Evolutionary conservation across 2,329 filamentous ascomycete species (phyloP), one percentile per base, ranked within the genome.

Genomic region (Penicillium thymicola): DNA sequence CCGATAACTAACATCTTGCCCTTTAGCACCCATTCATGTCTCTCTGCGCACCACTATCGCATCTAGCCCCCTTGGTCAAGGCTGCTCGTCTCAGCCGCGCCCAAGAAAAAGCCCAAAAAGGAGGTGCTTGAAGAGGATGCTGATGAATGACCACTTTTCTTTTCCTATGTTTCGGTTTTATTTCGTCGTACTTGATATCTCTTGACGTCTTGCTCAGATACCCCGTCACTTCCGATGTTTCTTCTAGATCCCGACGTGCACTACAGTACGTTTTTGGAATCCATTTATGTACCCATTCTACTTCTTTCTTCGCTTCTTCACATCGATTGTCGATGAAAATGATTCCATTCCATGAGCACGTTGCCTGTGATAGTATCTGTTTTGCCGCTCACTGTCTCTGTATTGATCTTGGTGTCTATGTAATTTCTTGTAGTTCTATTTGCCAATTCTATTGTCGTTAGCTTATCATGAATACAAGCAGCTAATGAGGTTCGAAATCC

Each of bases 1-100:
- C 11, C 16, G 16, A 13, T 38, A 32, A 52, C 67, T 70, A 54
- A 71, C 58, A 34, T 14, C 46, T 9, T 66, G 11, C 47, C 10
- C 16, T 51, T 7, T 21, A 92, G 89, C 89, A 92, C 68, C 86
- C 89, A 14, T 92, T 92, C 72, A 91, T 92, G 87, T 86, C 86
- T 69, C 75, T 82, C 61, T 92, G 89, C 66, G 85, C 89, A 54
- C 88, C 90, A 57, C 75, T 92, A 16, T 81, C 81, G 53, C 90
- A 92, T 58, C 81, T 97, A 53, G 88, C 93, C 27, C 92, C 93
- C 10, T 82, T 97, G 57, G 93, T 97, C 51, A 85, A 88, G 69
- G 89, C 92, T 41, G 93, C 93, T 46, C 85, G 92, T 64, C 86
- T 90, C 72, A 92, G 92, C 62, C 85, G 92, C 72, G 89, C 89